Evolutionary conservation across 768 basidiomycete species (phyloP).

Genomic region (Russula sp.): DNA sequence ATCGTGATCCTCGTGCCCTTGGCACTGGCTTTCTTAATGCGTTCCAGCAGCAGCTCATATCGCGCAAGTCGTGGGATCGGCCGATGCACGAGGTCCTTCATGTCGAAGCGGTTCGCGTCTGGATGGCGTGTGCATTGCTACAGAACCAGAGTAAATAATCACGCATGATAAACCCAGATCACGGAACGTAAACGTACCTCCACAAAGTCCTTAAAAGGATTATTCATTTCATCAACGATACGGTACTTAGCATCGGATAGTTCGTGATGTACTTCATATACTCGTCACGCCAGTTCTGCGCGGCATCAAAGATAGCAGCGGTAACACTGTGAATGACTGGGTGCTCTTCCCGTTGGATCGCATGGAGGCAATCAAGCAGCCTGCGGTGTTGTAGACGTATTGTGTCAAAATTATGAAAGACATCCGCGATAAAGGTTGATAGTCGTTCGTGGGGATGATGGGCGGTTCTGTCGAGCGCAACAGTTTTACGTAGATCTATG

Average conservation of each 20-base stretch:
- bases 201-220: constrained; percentile 78
- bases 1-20: constrained; percentile 76
- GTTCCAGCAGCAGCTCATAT: constrained; percentile 81
- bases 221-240: constrained; percentile 86
- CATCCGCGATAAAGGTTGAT: constrained; percentile 76
- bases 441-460: constrained; percentile 68
- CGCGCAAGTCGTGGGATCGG: constrained; percentile 88
- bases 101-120: constrained; percentile 77
- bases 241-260: constrained; percentile 89
- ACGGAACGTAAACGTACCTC: constrained; percentile 51
- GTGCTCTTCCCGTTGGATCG: constrained; percentile 85
- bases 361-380: constrained; percentile 76
- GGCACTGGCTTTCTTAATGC: constrained; percentile 73
- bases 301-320: constrained; percentile 82
- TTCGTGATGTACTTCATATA: constrained; percentile 94
- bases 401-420: constrained; percentile 84
- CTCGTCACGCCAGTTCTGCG: constrained; percentile 86
- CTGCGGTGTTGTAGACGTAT: constrained; percentile 70
- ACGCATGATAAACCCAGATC: background rate
- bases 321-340: constrained; percentile 77
- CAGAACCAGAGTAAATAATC: background rate
- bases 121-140: constrained; percentile 59
- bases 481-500: constrained; percentile 78
- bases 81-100: constrained; percentile 91
- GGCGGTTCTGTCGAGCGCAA: constrained; percentile 70